Evolutionary conservation across 164 flowering plant species (phyloP).

Genomic region (grape (Vitis vinifera)): DNA sequence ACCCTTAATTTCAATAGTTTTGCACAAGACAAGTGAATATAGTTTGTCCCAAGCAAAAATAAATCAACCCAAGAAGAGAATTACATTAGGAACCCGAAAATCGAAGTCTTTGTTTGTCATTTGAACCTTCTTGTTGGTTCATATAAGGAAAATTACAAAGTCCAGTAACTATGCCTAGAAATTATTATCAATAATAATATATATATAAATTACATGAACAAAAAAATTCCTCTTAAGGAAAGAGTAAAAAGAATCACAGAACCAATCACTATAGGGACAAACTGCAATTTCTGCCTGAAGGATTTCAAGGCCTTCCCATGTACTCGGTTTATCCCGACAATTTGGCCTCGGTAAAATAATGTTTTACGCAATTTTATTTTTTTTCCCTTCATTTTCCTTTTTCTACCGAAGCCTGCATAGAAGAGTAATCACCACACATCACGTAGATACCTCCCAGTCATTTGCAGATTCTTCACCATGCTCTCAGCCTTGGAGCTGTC

Average conservation of each 20-base stretch:
- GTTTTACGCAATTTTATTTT: background rate
- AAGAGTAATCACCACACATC: conserved; percentile 75
- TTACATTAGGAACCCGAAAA: background rate
- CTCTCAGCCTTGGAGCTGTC: conserved; percentile 79
- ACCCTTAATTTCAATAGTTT: background rate
- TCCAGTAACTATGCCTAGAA: background rate
- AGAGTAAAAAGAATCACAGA: conserved; percentile 32
- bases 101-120: background rate
- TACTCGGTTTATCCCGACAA: too few relatives aligned
- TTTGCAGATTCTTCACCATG: conserved; percentile 89
- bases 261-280: conserved; percentile 2
- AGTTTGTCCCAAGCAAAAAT: too few relatives aligned
- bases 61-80: background rate
- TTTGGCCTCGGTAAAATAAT: background rate
- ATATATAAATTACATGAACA: conserved; percentile 31
- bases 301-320: background rate
- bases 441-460: conserved; percentile 85
- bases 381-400: background rate
- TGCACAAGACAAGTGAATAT: background rate
- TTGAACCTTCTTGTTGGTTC: conserved; percentile 23
- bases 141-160: conserved; percentile 12
- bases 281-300: background rate
- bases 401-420: background rate
- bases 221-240: conserved; percentile 24
- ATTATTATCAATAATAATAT: background rate